Evolutionary conservation across 768 basidiomycete genomes (phyloP), one percentile per base, ranked within the genome.

Genomic region (Cyathus striatus): DNA sequence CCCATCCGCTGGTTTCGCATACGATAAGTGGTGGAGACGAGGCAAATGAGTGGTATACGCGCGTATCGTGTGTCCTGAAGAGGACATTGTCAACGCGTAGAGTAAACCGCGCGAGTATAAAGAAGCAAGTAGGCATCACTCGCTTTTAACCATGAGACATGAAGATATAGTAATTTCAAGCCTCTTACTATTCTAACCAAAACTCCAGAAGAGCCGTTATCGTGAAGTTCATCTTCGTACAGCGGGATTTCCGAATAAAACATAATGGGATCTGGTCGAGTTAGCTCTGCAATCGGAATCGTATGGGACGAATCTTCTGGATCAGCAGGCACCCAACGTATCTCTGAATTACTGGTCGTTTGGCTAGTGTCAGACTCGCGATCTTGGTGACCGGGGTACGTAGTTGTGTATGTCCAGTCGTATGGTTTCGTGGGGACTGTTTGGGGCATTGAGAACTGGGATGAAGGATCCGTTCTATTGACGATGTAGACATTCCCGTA

Each of bases 391-490:
- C 95, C 96, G 0, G 81, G 54, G 51, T 97, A 93, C 3, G 75
- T 81, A 1, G 92, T 90, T 2, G 94, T 96, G 60, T 96, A 98
- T 9, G 96, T 99, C 96, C 96, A 98, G 57, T 99, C 96, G 61
- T 90, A 97, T 0, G 85, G 86, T 52, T 94, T 96, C 6, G 90
- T 85, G 0, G 74, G 58, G 17, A 82, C 77, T 4, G 87, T 87
- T 48, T 74, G 61, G 3, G 89, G 86, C 66, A 89, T 78, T 0
- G 84, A 79, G 10, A 79, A 61, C 32, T 59, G 62, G 12, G 89
- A 82, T 18, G 72, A 69, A 1, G 87, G 76, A 41, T 76, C 79
- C 54, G 83, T 87, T 53, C 89, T 90, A 55, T 43, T 37, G 40
- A 47, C 16, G 23, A 36, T 44, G 30, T 5, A 24, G n/a, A 42